Evolutionary conservation across 352 stramenopile genomes (phyloP), one percentile per base, ranked within the genome.

Genomic region (Globisporangium carolinianum): DNA sequence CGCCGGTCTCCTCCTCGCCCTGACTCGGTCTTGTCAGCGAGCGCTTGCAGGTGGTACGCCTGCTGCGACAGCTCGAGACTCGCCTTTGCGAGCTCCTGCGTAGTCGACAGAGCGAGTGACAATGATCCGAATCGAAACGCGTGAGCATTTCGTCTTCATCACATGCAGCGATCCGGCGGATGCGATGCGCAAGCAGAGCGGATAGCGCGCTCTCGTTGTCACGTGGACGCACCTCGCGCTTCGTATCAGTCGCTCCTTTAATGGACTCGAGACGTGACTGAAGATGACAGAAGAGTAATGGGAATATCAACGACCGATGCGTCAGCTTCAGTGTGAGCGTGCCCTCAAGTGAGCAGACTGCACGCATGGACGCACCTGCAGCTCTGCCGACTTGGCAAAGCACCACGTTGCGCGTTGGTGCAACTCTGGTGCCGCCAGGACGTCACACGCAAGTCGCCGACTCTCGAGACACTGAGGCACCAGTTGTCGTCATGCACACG

Each of bases 31-130:
- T 43, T 56, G 37, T 84, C 74, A 38, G 61, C 68, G 14, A 86
- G 52, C 12, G 68, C 62, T 65, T 83, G 69, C 8, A 86, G 39
- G 36, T 73, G 71, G 35, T 86, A 83, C 7, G 67, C 77, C 60
- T 85, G 65, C 56, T 87, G 77, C 4, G 75, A 81, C 11, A 79
- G 47, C 38, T 66, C 58, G 11, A 82, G 59, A 17, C 71, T 75
- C 18, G 83, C 67, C 39, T 73, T 70, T 9, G 55, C 41, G 43
- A 76, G 60, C 57, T 75, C 51, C 71, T 83, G 53, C 7, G 43
- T 1, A 35, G 41, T 4, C 18, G 24, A n/a, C 14, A 12, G 47
- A 38, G 47, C n/a, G 47, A 36, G 42, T 47, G 42, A 17, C 42
- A 6, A 47, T 11, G 3, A 17, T 12, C 42, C 24, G 24, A 32